Percentiles rank a stretch among this genome's conserved stretches.
These are phyloP conservation scores for Lepidium aucheri DNA, from an alignment of 345 rosid species.

Conservation along the genomic window DNA sequence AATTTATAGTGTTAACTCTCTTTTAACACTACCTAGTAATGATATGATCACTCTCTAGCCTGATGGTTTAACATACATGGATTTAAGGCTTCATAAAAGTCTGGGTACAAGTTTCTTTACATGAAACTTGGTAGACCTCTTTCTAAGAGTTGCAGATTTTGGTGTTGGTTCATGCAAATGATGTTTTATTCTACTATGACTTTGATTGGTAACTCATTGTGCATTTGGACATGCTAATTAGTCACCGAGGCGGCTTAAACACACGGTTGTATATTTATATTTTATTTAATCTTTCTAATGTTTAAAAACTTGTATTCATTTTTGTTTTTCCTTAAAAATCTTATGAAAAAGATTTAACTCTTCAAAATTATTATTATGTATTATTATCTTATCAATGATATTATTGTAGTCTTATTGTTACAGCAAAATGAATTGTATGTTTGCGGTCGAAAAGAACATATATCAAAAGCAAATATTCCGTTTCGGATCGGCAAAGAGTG, in stretches of 20 bases:
- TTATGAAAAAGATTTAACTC: neutral
- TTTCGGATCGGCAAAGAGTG: slow-evolving; percentile 14
- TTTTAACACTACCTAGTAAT: neutral
- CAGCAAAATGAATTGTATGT: neutral
- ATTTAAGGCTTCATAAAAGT: neutral
- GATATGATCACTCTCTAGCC: neutral
- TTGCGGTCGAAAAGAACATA: neutral
- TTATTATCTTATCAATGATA: neutral
- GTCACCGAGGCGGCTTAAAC: too few species aligned
- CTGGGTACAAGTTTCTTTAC: neutral
- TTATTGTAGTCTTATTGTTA: neutral
- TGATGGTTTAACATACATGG: neutral
- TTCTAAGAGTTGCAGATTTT: neutral
- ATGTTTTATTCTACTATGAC: neutral
- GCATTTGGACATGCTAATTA: too few species aligned
- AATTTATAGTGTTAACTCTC: neutral
- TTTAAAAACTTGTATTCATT: neutral
- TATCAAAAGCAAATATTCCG: neutral
- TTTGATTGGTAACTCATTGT: neutral
- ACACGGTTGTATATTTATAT: too few species aligned
- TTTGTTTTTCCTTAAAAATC: neutral
- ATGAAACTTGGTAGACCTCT: neutral
- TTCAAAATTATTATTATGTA: neutral
- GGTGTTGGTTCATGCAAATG: neutral
- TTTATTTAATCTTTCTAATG: neutral